These are phyloP conservation scores for Penicillium sp. DNA, from an alignment of 2,329 filamentous ascomycete species.

Conservation along the genomic window DNA sequence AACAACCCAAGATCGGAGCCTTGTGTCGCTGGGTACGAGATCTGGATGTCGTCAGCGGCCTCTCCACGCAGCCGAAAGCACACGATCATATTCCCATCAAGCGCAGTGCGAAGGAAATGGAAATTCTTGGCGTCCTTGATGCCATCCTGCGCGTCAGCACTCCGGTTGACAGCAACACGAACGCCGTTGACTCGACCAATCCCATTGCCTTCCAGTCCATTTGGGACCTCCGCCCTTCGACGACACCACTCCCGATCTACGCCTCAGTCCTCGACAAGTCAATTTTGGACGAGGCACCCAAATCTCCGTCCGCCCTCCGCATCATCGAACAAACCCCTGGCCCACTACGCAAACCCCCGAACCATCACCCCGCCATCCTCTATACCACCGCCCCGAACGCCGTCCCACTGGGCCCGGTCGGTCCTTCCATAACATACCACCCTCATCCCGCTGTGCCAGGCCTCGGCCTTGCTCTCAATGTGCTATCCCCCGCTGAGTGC, in stretches of 20 bases:
- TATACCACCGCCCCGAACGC: slow-evolving; percentile 54
- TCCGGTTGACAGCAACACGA: slow-evolving; percentile 44
- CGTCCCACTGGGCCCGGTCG: slow-evolving; percentile 43
- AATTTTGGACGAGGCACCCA: slow-evolving; percentile 39
- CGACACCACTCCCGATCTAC: slow-evolving; percentile 42
- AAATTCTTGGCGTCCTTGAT: slow-evolving; percentile 55
- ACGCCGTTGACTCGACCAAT: slow-evolving; percentile 28
- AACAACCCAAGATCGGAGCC: slow-evolving; percentile 59
- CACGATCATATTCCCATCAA: slow-evolving; percentile 18
- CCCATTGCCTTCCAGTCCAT: slow-evolving; percentile 52
- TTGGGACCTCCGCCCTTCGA: slow-evolving; percentile 51
- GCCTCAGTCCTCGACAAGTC: slow-evolving; percentile 52
- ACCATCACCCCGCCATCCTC: slow-evolving; percentile 57
- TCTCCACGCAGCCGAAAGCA: slow-evolving; percentile 49
- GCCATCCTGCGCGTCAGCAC: slow-evolving; percentile 56
- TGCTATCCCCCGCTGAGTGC: slow-evolving; percentile 56
- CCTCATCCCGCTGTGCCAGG: slow-evolving; percentile 56
- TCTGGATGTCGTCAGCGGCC: slow-evolving; percentile 58
- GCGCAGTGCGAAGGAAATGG: slow-evolving; percentile 40
- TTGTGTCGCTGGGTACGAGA: slow-evolving; percentile 65
- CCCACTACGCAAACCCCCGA: slow-evolving; percentile 56
- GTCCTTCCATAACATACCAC: slow-evolving; percentile 46
- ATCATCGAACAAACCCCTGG: slow-evolving; percentile 56
- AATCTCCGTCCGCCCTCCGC: slow-evolving; percentile 36
- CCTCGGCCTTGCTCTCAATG: slow-evolving; percentile 51